These are phyloP conservation scores for Rhizopogon vesiculosus DNA, from an alignment of 768 basidiomycete genomes.

Conservation along the genomic window DNA sequence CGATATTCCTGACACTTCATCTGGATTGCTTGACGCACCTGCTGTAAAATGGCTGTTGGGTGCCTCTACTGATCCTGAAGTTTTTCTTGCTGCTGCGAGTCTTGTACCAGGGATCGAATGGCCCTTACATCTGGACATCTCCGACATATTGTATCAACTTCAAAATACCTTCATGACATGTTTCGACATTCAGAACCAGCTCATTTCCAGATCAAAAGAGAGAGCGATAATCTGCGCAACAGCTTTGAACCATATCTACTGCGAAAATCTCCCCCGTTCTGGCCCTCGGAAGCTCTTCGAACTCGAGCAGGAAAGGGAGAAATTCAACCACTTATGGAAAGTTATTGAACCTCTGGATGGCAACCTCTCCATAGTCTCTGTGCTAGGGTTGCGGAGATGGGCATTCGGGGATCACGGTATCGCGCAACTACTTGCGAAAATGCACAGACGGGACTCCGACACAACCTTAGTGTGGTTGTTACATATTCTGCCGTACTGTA, in stretches of 20 bases:
- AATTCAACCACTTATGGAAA: background rate
- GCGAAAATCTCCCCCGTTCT: background rate
- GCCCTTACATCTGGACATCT: background rate
- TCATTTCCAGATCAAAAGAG: background rate
- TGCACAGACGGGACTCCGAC: background rate
- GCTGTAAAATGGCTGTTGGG: conserved; percentile 13
- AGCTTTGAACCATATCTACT: background rate
- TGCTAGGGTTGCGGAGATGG: background rate
- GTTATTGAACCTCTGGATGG: background rate
- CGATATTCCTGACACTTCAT: background rate
- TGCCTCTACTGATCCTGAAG: conserved; percentile 14
- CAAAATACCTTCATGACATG: background rate
- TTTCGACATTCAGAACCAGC: background rate
- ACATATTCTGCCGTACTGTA: background rate
- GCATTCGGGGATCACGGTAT: background rate
- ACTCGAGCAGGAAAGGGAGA: background rate
- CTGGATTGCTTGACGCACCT: background rate
- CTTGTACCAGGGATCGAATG: background rate
- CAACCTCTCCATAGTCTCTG: background rate
- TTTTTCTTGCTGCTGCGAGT: background rate
- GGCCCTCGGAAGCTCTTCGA: background rate
- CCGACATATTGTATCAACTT: background rate
- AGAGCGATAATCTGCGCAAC: background rate
- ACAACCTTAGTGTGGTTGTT: background rate
- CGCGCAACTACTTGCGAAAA: background rate